Percentiles rank a stretch among this genome's conserved stretches.
These are phyloP conservation scores for Blastobotrys parvus DNA, from an alignment of 805 yeast genomes.

Conservation along the genomic window DNA sequence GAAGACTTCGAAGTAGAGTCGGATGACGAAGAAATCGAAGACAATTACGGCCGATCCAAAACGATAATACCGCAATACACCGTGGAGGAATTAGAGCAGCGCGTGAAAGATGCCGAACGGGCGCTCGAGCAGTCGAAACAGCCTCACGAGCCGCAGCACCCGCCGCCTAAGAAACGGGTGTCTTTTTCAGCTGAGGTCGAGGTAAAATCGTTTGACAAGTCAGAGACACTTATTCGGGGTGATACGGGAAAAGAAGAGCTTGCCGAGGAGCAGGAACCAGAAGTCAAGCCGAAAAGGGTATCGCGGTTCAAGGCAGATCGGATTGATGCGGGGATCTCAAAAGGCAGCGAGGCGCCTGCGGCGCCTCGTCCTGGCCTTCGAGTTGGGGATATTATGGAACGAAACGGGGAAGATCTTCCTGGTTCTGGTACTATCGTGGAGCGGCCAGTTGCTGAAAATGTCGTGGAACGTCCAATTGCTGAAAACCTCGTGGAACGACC, in stretches of 20 bases:
- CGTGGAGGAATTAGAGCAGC: constrained; percentile 3
- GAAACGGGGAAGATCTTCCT: not conserved
- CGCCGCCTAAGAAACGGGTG: constrained; percentile 1
- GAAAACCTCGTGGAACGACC: constrained; percentile 6
- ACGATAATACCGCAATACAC: not conserved
- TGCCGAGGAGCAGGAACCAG: constrained; percentile 5
- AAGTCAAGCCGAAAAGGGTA: constrained; percentile 13
- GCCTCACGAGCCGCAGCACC: constrained; percentile 1
- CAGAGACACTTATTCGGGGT: not conserved
- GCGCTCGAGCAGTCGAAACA: not conserved
- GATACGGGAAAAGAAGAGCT: constrained; percentile 1
- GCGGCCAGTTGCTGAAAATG: not conserved
- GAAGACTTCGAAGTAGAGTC: constrained; percentile 34
- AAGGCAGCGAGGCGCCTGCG: not conserved
- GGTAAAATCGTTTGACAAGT: constrained; percentile 46
- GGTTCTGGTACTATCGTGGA: not conserved
- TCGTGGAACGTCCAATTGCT: constrained; percentile 2
- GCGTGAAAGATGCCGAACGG: constrained; percentile 3
- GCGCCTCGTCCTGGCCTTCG: too few relatives aligned
- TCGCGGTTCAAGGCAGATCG: constrained; percentile 27
- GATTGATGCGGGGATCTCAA: not conserved
- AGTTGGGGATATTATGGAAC: constrained; percentile 1
- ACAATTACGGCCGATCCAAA: constrained; percentile 30
- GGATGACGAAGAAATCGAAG: constrained; percentile 33
- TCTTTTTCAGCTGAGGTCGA: constrained; percentile 45